Evolutionary conservation across 2,329 filamentous ascomycete genomes (phyloP), one percentile per base, ranked within the genome.

Genomic region (Chalara sp.): DNA sequence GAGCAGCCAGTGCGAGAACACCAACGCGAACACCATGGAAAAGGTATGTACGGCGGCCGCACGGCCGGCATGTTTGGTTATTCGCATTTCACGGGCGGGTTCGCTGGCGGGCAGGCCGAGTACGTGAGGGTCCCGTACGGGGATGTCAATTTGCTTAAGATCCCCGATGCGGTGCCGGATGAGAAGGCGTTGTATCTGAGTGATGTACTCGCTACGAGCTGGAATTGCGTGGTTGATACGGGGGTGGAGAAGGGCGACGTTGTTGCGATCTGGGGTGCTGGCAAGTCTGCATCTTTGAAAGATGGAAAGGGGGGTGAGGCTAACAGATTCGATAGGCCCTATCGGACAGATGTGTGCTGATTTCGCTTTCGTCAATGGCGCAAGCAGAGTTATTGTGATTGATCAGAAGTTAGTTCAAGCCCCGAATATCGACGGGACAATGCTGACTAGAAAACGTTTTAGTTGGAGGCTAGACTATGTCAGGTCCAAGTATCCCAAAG

Each of bases 71-170:
- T 87, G 56, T 86, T 87, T 61, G 84, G 84, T 1, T 87, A 87
- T 62, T 83, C 80, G 3, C 84, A 89, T 63, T 88, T 95, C 63
- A 90, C 87, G 0, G 89, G 89, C 6, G 90, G 90, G 0, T 95
- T 92, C 63, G 88, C 89, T 1, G 89, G 90, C 46, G 89, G 89
- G 0, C 90, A 95, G 68, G 86, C 89, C 4, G 90, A 95, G 69
- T 95, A 89, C 61, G 84, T 91, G 0, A 80, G 89, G 6, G 88
- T 95, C 6, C 89, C 90, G 0, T 79, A 83, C 32, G 89, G 82
- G 31, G 86, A 93, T 59, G 83, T 89, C 53, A 95, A 95, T 63
- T 73, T 95, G 28, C 75, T 95, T 10, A 81, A 84, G 60, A 80
- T 95, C 5, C 89, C 90, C 1, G 83, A 87, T 49, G 78, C 79